Percentiles rank a stretch among this genome's conserved stretches.
These are phyloP conservation scores for Flaveria bidentis DNA, from an alignment of 129 eudicot species.

Conservation along the genomic window DNA sequence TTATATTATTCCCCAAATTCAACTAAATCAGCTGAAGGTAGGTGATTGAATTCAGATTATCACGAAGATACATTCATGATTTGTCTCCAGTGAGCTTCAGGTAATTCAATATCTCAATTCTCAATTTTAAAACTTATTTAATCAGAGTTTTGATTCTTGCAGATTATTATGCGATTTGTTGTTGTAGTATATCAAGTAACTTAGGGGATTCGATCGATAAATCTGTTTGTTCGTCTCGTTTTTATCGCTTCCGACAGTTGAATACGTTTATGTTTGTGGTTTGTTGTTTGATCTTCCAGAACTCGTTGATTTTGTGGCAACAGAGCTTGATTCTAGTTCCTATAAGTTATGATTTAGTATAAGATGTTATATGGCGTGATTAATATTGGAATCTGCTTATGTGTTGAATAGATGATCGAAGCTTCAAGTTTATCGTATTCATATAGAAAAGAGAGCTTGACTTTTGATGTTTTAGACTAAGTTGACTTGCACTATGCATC, in stretches of 20 bases:
- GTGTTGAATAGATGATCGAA: background rate
- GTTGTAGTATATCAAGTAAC: slow-evolving; percentile 1
- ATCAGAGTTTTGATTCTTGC: slow-evolving; percentile 4
- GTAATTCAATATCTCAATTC: slow-evolving; percentile 15
- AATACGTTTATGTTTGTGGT: background rate
- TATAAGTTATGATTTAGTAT: slow-evolving; percentile 10
- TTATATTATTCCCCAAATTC: background rate
- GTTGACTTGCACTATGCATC: slow-evolving; percentile 4
- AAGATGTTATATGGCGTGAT: background rate
- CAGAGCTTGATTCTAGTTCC: background rate
- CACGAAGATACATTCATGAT: background rate
- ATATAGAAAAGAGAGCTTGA: slow-evolving; percentile 5
- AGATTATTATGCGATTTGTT: slow-evolving; percentile 4
- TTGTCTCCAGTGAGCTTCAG: slow-evolving; percentile 26
- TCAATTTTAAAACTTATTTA: slow-evolving; percentile 2
- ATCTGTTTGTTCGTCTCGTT: background rate
- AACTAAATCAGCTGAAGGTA: slow-evolving; percentile 8
- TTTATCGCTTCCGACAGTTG: background rate
- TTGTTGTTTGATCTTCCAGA: background rate
- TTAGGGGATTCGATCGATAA: slow-evolving; percentile 5
- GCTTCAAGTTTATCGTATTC: background rate
- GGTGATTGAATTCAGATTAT: slow-evolving; percentile 22
- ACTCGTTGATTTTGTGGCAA: slow-evolving; percentile 7
- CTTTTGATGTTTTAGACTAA: slow-evolving; percentile 10
- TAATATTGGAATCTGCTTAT: slow-evolving; percentile 6